phyloP scores from a whole-genome alignment of 495 filamentous ascomycete species.

The Xylaria grammica region DNA sequence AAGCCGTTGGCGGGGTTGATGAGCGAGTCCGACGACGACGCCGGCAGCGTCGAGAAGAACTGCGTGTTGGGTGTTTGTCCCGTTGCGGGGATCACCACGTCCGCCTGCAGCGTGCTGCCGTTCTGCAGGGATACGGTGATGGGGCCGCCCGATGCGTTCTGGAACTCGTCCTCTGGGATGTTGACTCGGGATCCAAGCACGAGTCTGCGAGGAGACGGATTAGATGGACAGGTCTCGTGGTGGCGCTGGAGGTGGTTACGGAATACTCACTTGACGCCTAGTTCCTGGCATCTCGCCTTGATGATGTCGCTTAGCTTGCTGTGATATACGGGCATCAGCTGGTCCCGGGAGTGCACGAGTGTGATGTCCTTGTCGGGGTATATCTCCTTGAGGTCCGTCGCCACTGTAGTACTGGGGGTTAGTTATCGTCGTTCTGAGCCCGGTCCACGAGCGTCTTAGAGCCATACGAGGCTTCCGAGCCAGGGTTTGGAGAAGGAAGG shows the following conservation, averaged over 20 bases:
- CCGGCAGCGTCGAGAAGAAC: slow-evolving; percentile 48
- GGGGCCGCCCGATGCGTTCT: slow-evolving; percentile 21
- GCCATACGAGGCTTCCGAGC: no score
- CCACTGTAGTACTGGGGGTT: slow-evolving; percentile 35
- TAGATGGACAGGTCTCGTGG: no score
- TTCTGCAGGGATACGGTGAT: slow-evolving; percentile 24
- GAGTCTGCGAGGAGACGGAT: slow-evolving; percentile 9
- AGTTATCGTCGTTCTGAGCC: no score
- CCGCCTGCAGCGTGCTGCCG: slow-evolving; percentile 20
- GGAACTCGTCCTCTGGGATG: slow-evolving; percentile 33
- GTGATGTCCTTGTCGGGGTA: slow-evolving; percentile 61
- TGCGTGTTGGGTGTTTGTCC: slow-evolving; percentile 57
- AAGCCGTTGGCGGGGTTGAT: slow-evolving; percentile 50
- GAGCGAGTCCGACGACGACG: slow-evolving; percentile 42
- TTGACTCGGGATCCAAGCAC: slow-evolving; percentile 26
- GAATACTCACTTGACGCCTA: slow-evolving; percentile 47
- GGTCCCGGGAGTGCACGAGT: slow-evolving; percentile 60
- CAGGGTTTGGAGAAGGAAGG: neutral
- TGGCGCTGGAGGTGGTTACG: slow-evolving; percentile 24
- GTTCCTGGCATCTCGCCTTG: slow-evolving; percentile 35
- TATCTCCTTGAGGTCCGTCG: slow-evolving; percentile 61
- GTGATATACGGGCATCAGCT: slow-evolving; percentile 60
- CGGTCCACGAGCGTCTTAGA: no score
- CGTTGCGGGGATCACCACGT: slow-evolving; percentile 39
- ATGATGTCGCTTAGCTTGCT: slow-evolving; percentile 53